A percentile compares a stretch with the other conserved stretches of the same genome.
Conservation (phyloP, 768 basidiomycete genomes). For the Russula lepida region DNA sequence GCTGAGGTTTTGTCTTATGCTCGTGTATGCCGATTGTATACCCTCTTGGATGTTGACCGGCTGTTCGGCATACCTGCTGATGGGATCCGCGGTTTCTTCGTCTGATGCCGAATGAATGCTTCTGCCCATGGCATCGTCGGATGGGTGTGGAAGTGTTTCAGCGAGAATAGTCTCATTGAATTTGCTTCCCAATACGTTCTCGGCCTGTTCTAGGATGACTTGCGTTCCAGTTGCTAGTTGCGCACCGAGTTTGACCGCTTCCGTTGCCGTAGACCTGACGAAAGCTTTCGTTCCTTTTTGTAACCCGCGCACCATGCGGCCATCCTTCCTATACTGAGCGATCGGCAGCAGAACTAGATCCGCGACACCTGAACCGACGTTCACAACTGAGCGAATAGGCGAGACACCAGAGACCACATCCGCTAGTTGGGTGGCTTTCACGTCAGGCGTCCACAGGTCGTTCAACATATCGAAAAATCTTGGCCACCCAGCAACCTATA, state of each 20-base stretch:
- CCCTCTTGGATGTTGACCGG: slow-evolving; percentile 80
- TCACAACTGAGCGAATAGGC: slow-evolving; percentile 93
- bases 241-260: slow-evolving; percentile 92
- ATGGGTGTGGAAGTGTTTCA: slow-evolving; percentile 48
- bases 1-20: slow-evolving; percentile 76
- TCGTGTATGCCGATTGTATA: slow-evolving; percentile 84
- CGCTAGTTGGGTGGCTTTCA: slow-evolving; percentile 95
- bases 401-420: slow-evolving; percentile 96
- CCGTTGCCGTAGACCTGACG: slow-evolving; percentile 88
- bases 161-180: slow-evolving; percentile 58
- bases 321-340: slow-evolving; percentile 96
- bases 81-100: slow-evolving; percentile 43
- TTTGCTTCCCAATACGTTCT: slow-evolving; percentile 77
- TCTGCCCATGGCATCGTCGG: slow-evolving; percentile 23
- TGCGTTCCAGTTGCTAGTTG: slow-evolving; percentile 94
- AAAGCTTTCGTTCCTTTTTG: slow-evolving; percentile 93
- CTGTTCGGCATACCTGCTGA: slow-evolving; percentile 90
- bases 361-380: slow-evolving; percentile 94
- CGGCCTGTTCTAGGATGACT: slow-evolving; percentile 93
- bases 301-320: slow-evolving; percentile 82
- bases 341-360: slow-evolving; percentile 94
- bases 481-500: slow-evolving; percentile 87
- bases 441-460: slow-evolving; percentile 98
- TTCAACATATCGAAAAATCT: slow-evolving; percentile 87
- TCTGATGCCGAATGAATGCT: slow-evolving; percentile 33